These are phyloP conservation scores for Isabelozyma gotoi DNA, from an alignment of 805 yeast genomes.

Conservation along the genomic window DNA sequence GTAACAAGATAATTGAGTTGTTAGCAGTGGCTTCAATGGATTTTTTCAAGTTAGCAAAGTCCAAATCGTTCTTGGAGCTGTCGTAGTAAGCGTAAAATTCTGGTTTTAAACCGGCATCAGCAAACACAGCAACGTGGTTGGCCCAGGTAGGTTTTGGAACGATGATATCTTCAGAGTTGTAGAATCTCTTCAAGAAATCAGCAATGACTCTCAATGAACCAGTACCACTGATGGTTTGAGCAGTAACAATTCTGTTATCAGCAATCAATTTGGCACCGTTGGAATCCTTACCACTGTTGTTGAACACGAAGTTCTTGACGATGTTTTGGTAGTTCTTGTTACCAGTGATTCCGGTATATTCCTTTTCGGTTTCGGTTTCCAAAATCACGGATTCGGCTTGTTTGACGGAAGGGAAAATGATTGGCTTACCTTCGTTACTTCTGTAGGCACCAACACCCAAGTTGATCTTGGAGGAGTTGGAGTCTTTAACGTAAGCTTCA, in stretches of 20 bases:
- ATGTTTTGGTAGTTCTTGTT: slow-evolving; percentile 61
- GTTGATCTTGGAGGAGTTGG: slow-evolving; percentile 55
- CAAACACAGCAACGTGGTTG: slow-evolving; percentile 80
- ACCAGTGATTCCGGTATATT: slow-evolving; percentile 86
- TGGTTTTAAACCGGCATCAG: slow-evolving; percentile 65
- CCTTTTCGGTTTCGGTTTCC: slow-evolving; percentile 63
- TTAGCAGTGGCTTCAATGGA: slow-evolving; percentile 56
- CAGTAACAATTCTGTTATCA: slow-evolving; percentile 69
- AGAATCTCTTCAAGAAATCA: slow-evolving; percentile 67
- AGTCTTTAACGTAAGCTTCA: slow-evolving; percentile 69
- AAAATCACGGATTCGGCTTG: slow-evolving; percentile 58
- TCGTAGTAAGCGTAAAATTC: slow-evolving; percentile 73
- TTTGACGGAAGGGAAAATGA: slow-evolving; percentile 76
- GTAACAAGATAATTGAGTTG: slow-evolving; percentile 72
- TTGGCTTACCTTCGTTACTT: slow-evolving; percentile 83
- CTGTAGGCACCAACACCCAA: slow-evolving; percentile 93
- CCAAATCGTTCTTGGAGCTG: slow-evolving; percentile 57
- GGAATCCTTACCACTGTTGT: slow-evolving; percentile 52
- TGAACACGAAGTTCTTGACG: slow-evolving; percentile 72
- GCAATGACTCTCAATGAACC: slow-evolving; percentile 89
- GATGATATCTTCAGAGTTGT: slow-evolving; percentile 54
- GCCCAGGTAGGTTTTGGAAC: slow-evolving; percentile 95
- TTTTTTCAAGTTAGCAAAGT: slow-evolving; percentile 59
- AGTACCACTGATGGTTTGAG: slow-evolving; percentile 93
- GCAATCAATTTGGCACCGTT: slow-evolving; percentile 55